Conservation (phyloP, 2,329 filamentous ascomycete species). For the Hymenoscyphus linearis region DNA sequence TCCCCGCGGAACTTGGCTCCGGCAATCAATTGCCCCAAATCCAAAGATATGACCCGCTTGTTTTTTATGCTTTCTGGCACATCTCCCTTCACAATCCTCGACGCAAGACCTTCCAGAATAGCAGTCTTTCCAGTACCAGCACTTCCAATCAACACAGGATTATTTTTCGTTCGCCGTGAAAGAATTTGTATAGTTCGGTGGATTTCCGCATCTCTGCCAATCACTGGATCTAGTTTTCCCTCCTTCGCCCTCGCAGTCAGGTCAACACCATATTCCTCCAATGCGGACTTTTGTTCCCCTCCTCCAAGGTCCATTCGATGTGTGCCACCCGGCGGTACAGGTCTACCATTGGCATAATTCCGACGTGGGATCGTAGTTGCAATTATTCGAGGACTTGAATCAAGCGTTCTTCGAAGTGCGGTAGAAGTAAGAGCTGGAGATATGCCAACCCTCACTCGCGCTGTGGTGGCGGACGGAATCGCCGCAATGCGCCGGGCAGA, state of each 20-base stretch:
- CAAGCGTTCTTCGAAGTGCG: slow-evolving; percentile 11
- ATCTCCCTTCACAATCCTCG: slow-evolving; percentile 85
- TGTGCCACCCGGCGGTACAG: slow-evolving; percentile 85
- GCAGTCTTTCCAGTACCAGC: slow-evolving; percentile 87
- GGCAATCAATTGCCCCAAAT: slow-evolving; percentile 88
- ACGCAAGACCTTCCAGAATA: slow-evolving; percentile 82
- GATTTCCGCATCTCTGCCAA: slow-evolving; percentile 87
- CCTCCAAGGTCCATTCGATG: slow-evolving; percentile 85
- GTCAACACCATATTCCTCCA: slow-evolving; percentile 89
- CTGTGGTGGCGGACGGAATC: background rate
- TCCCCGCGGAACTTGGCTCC: slow-evolving; percentile 94
- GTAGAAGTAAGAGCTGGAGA: slow-evolving; percentile 10
- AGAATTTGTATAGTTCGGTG: slow-evolving; percentile 92
- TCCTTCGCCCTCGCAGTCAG: slow-evolving; percentile 78
- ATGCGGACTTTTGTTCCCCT: slow-evolving; percentile 71
- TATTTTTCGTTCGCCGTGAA: slow-evolving; percentile 86
- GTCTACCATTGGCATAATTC: slow-evolving; percentile 63
- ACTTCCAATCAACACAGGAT: slow-evolving; percentile 82
- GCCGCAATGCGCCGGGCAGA: slow-evolving; percentile 24
- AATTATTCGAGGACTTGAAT: slow-evolving; percentile 24
- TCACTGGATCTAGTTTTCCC: slow-evolving; percentile 92
- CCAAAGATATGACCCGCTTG: slow-evolving; percentile 81
- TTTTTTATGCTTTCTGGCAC: slow-evolving; percentile 95
- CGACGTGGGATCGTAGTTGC: slow-evolving; percentile 41
- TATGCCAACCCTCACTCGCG: slow-evolving; percentile 9